Conservation (phyloP, 1,284 basidiomycete species). For the Apiotrichum sp. region DNA sequence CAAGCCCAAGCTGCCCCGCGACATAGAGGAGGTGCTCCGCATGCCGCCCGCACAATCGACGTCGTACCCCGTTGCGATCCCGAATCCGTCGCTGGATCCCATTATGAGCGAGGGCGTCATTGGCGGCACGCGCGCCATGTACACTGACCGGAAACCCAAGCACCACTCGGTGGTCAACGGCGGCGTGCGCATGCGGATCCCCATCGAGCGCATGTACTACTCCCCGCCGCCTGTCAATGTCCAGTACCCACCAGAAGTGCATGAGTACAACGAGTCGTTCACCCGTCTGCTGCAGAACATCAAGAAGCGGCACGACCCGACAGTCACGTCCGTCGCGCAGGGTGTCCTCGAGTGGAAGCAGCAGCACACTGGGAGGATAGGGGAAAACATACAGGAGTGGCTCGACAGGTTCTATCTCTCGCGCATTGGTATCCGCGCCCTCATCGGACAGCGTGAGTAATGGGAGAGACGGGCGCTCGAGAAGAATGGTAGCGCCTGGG, state of each 20-base stretch:
- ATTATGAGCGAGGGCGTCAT: slow-evolving; percentile 37
- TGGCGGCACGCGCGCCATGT: slow-evolving; percentile 7
- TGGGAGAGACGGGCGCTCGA: too few relatives aligned
- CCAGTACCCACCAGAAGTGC: slow-evolving; percentile 84
- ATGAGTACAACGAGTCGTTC: slow-evolving; percentile 88
- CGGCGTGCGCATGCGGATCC: slow-evolving; percentile 31
- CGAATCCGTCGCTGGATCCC: slow-evolving; percentile 46
- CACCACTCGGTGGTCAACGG: slow-evolving; percentile 17
- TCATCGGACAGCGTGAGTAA: slow-evolving; percentile 65
- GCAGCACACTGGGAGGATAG: slow-evolving; percentile 48
- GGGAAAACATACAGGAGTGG: slow-evolving; percentile 88
- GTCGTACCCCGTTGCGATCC: slow-evolving; percentile 38
- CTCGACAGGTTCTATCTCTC: slow-evolving; percentile 96
- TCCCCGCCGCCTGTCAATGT: slow-evolving; percentile 60
- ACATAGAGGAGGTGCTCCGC: slow-evolving; percentile 64
- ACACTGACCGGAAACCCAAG: slow-evolving; percentile 17
- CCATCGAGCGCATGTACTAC: slow-evolving; percentile 66
- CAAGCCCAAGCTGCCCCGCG: slow-evolving; percentile 60
- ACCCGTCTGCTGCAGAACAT: slow-evolving; percentile 82
- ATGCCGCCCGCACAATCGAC: slow-evolving; percentile 47
- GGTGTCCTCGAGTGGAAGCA: slow-evolving; percentile 62
- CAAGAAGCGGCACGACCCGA: slow-evolving; percentile 93
- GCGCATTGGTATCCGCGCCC: slow-evolving; percentile 90
- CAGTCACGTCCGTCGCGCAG: slow-evolving; percentile 93
- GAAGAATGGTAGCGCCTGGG: too few relatives aligned